A percentile compares a stretch with the other conserved stretches of the same genome.
These are phyloP conservation scores for Eutrema japonicum DNA, from an alignment of 345 rosid genomes.

Conservation along the genomic window DNA sequence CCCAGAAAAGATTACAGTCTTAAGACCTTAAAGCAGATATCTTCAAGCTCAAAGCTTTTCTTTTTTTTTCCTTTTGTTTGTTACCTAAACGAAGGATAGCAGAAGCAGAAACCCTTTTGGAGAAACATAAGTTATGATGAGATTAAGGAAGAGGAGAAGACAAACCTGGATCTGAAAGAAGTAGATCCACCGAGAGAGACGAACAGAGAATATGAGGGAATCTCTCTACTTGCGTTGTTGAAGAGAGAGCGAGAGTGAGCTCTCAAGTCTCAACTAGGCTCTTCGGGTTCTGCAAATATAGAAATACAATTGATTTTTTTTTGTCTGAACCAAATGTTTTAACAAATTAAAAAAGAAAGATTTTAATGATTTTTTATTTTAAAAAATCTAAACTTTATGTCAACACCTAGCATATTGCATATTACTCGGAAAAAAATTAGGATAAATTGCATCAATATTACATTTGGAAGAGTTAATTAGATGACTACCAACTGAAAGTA, in stretches of 20 bases:
- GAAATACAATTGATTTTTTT: slow-evolving; percentile 28
- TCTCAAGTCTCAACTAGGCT: slow-evolving; percentile 16
- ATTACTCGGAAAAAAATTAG: too few relatives aligned
- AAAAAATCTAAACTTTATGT: too few relatives aligned
- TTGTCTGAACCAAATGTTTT: slow-evolving; percentile 18
- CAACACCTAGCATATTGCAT: too few relatives aligned
- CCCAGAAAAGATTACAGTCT: neutral
- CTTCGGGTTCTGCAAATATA: slow-evolving; percentile 33
- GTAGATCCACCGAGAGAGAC: slow-evolving; percentile 28
- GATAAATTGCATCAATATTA: too few relatives aligned
- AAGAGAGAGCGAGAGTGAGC: slow-evolving; percentile 35
- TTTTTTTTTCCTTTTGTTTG: neutral
- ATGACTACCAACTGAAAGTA: too few relatives aligned
- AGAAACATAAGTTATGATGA: neutral
- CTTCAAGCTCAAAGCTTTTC: slow-evolving; percentile 27
- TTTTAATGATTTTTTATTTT: too few relatives aligned
- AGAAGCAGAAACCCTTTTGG: slow-evolving; percentile 24
- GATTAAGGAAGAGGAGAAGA: slow-evolving; percentile 29
- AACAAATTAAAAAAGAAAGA: neutral
- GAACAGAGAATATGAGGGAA: slow-evolving; percentile 9
- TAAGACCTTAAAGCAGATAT: slow-evolving; percentile 23
- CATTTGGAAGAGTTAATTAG: too few relatives aligned
- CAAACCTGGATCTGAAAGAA: slow-evolving; percentile 66
- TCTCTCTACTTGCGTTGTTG: slow-evolving; percentile 21
- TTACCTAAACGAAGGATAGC: slow-evolving; percentile 31